Conservation (phyloP, 2,329 filamentous ascomycete species). For the Ceratocystis harringtonii region DNA sequence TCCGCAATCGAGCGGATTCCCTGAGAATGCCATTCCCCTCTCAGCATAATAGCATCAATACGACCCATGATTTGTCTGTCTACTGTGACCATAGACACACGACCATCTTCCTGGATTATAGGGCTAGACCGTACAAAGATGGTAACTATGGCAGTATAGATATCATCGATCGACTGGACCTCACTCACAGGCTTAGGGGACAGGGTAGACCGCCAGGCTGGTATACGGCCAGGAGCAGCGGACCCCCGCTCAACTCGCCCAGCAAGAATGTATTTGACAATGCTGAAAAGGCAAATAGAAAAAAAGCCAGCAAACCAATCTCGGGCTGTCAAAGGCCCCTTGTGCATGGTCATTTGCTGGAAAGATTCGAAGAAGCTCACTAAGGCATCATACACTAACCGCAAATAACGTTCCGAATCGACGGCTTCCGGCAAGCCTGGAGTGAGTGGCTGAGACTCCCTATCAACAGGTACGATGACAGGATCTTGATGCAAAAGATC, state of each 20-base stretch:
- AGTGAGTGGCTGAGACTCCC: slow-evolving; percentile 20
- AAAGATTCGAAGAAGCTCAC: slow-evolving; percentile 38
- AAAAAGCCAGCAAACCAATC: slow-evolving; percentile 39
- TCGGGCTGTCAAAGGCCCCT: slow-evolving; percentile 27
- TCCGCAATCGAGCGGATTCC: slow-evolving; percentile 34
- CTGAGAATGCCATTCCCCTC: slow-evolving; percentile 32
- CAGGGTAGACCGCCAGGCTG: neutral
- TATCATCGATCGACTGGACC: slow-evolving; percentile 28
- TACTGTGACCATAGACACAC: slow-evolving; percentile 29
- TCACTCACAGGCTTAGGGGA: slow-evolving; percentile 19
- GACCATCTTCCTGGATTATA: slow-evolving; percentile 31
- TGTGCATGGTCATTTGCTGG: slow-evolving; percentile 31
- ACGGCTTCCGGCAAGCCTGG: slow-evolving; percentile 28
- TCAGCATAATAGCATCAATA: slow-evolving; percentile 32
- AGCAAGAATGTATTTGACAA: slow-evolving; percentile 36
- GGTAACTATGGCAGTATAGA: slow-evolving; percentile 37
- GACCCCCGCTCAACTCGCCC: slow-evolving; percentile 26
- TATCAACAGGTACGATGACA: slow-evolving; percentile 26
- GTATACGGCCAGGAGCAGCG: slow-evolving; percentile 22
- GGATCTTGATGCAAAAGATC: slow-evolving; percentile 37
- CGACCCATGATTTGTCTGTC: slow-evolving; percentile 32
- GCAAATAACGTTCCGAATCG: slow-evolving; percentile 33
- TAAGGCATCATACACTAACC: slow-evolving; percentile 36
- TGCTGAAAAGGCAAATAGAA: slow-evolving; percentile 44
- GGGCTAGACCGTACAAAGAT: slow-evolving; percentile 32